Evolutionary conservation across 148 eudicot species (phyloP), one percentile per base, ranked within the genome.

Genomic region (Talinum fruticosum): DNA sequence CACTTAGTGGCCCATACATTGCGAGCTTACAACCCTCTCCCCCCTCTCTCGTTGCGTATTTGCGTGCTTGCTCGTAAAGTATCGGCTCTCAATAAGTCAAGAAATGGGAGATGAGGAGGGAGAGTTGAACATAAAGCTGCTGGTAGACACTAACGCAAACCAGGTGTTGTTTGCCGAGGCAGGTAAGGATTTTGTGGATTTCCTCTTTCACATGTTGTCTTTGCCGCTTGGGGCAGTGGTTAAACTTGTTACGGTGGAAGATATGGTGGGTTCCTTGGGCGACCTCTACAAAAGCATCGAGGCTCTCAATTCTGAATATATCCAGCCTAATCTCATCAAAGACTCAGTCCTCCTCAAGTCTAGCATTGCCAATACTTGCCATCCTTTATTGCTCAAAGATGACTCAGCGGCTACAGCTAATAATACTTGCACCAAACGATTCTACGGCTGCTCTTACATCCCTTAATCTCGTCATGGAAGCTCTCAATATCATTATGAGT

Each of bases 131-230:
- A n/a, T 59, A 29, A 59, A 59, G 18, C 29, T 59, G 5, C 64
- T 59, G 5, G 28, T 59, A n/a, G 64, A 59, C 64, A 59, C 64
- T 7, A 59, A 7, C 29, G 64, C 64, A 6, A 59, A 59, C 29
- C n/a, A 59, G 64, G 29, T 59, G 26, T 1, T 59, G 29, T 59
- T 59, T 12, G 64, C 28, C 1, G 64, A 59, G n/a, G 64, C 64
- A 6, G 29, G 29, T 2, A 59, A 59, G 18, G 64, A 59, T 16
- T 82, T 72, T 54, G 80, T 77, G 26, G 80, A 78, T 61, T 73
- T 82, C 65, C 74, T 77, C 54, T 74, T 82, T 65, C 75, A 82
- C 61, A 36, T 77, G 1, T 66, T 82, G 6, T 62, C 78, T 3
- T 54, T 82, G 68, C 78, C 78, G 0, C 6, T 77, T 0, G 77